These are phyloP conservation scores for Cornus controversa DNA, from an alignment of 148 eudicot species.

Conservation along the genomic window DNA sequence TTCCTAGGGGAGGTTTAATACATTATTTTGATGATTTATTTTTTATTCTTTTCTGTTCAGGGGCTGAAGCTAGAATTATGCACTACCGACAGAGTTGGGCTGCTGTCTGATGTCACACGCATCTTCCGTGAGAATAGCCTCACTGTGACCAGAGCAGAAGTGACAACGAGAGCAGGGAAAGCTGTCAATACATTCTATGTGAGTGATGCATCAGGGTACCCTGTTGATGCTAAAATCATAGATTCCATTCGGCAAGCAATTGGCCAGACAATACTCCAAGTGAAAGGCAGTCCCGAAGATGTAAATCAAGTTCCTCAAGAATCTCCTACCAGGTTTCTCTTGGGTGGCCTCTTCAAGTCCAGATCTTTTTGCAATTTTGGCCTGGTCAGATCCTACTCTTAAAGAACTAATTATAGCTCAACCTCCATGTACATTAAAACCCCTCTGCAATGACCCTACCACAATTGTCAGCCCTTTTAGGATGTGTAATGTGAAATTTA, in stretches of 20 bases:
- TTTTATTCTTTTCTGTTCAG: conserved; percentile 32
- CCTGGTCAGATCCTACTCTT: conserved; percentile 79
- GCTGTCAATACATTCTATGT: conserved; percentile 85
- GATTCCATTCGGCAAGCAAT: conserved; percentile 72
- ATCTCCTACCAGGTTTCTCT: conserved; percentile 69
- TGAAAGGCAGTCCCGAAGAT: conserved; percentile 60
- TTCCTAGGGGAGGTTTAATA: neutral
- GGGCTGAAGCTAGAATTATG: conserved; percentile 89
- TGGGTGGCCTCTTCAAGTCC: conserved; percentile 87
- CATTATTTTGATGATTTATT: neutral
- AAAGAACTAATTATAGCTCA: conserved; percentile 4
- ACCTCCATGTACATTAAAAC: conserved; percentile 9
- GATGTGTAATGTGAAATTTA: too few relatives aligned
- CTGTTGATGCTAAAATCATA: conserved; percentile 75
- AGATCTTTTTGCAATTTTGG: conserved; percentile 82
- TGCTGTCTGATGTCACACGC: conserved; percentile 74
- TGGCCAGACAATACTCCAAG: conserved; percentile 82
- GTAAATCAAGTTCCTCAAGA: conserved; percentile 55
- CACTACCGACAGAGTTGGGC: conserved; percentile 78
- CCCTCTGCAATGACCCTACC: neutral
- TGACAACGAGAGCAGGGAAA: conserved; percentile 69
- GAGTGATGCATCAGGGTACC: conserved; percentile 78
- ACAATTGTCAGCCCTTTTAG: neutral
- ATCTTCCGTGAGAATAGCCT: conserved; percentile 92
- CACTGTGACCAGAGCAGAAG: conserved; percentile 77